Evolutionary conservation across 1,284 basidiomycete genomes (phyloP), one percentile per base, ranked within the genome.

Genomic region (Microbotryum saponariae): DNA sequence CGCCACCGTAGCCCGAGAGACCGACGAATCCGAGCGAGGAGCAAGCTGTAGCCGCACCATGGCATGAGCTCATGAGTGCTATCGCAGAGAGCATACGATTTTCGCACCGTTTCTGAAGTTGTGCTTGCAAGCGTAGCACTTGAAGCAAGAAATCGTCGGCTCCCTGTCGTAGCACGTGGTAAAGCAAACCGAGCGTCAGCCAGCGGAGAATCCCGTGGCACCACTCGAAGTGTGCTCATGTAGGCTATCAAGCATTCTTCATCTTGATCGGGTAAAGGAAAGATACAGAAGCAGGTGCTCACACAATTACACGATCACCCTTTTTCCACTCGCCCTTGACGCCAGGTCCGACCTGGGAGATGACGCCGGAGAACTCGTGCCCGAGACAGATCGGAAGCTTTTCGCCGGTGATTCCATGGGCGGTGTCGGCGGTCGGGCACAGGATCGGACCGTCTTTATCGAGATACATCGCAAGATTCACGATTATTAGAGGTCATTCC

Each of bases 351-450:
- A 76, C 25, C 8, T 73, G 69, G 4, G 67, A 68, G 46, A 77
- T 67, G 0, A 69, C 71, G 3, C 76, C 76, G 0, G 75, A 76
- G 58, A 76, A 74, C 56, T 68, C 76, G 55, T 76, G 75, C 0
- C 76, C 76, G 37, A 76, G 59, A n/a, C 60, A 67, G 23, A 76
- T 58, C 0, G 75, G 74, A 2, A 76, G 67, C 0, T 63, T 73
- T 37, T 73, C 73, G 4, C 65, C 63, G 1, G 76, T 75, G 14
- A 74, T 57, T 0, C 68, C 56, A 51, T 76, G 72, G 4, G 74
- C 65, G 16, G 60, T 64, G 2, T 67, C 61, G 12, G 64, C 48
- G 20, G 64, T 68, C 2, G 73, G 71, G 12, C 64, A 54, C 8
- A 64, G 53, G 27, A 65, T 63, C 6, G 65, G 64, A 4, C 70